Evolutionary conservation across 2,329 filamentous ascomycete species (phyloP).

Genomic region (Neophaeococcomyces mojaviensis): DNA sequence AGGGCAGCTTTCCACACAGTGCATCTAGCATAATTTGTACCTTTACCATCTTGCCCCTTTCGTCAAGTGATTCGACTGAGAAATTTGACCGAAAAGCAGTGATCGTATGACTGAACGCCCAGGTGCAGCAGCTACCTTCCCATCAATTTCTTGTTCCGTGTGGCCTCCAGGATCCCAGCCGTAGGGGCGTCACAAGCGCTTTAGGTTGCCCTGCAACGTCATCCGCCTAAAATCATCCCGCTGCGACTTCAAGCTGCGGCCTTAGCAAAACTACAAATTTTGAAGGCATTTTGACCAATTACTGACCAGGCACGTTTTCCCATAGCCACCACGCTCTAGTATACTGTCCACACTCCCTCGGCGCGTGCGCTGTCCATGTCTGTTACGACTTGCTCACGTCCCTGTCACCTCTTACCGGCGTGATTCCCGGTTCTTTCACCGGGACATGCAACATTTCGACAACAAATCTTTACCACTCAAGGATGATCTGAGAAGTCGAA

Average conservation of each 20-base stretch:
- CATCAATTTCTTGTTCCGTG: too few relatives aligned
- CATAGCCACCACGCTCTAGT: background rate
- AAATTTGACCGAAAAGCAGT: too few relatives aligned
- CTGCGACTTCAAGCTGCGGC: background rate
- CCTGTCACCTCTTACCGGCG: background rate
- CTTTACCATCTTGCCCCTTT: too few relatives aligned
- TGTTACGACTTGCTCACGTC: background rate
- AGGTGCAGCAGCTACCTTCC: too few relatives aligned
- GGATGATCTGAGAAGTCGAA: conserved; percentile 22
- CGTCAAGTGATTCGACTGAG: too few relatives aligned
- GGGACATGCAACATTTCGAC: conserved; percentile 30
- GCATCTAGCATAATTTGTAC: too few relatives aligned
- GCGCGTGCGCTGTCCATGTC: conserved; percentile 4
- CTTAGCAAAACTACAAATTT: conserved; percentile 3
- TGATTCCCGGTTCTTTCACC: conserved; percentile 25
- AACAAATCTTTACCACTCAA: conserved; percentile 21
- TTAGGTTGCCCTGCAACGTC: conserved; percentile 3
- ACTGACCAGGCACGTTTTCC: conserved; percentile 2
- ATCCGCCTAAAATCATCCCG: background rate
- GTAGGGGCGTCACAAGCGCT: too few relatives aligned
- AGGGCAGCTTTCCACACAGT: too few relatives aligned
- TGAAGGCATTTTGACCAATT: conserved; percentile 2
- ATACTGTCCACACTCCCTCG: conserved; percentile 4
- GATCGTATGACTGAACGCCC: too few relatives aligned
- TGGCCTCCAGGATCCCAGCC: too few relatives aligned